Evolutionary conservation across 2,329 filamentous ascomycete genomes (phyloP), one percentile per base, ranked within the genome.

Genomic region (Leptographium galeiforme): DNA sequence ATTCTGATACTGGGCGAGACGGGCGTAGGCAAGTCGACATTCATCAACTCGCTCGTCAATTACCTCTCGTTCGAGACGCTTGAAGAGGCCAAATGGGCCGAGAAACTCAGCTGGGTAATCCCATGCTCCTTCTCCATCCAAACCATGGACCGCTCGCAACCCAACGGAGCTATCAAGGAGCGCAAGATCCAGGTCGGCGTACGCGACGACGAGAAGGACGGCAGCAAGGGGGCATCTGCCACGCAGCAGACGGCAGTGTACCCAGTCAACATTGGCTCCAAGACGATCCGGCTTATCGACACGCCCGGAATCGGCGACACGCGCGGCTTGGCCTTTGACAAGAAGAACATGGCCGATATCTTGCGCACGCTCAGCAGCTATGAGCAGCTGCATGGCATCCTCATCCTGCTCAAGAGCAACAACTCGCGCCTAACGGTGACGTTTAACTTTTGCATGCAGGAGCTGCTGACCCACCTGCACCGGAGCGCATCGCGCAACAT

Each of bases 1-100:
- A 70, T 75, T 18, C 56, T 75, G 30, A 67, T 76, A 6, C 61
- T 75, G 0, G 72, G 72, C 0, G 71, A 74, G 57, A 72, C 72
- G 0, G 73, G 72, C 0, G 72, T 74, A 0, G 72, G 73, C 0
- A 75, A 76, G 51, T 72, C 69, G 1, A 74, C 72, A 0, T 75
- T 68, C 44, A 73, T 75, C 60, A 76, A 75, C 48, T 67, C 71
- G 0, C 72, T 75, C 38, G 58, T 70, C 57, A 75, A 75, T 55
- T 75, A 75, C 53, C 54, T 75, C 5, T 61, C 58, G 0, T 69
- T 64, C 49, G 58, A 64, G 0, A 63, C 63, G 0, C 61, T 75
- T 0, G 65, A 71, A 8, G 67, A 72, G 2, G 72, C 70, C 0
- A 58, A 67, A 44, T 57, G n/a, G 40, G 55, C 14, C 53, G 48